Evolutionary conservation across 1,284 basidiomycete genomes (phyloP), one percentile per base, ranked within the genome.

Genomic region (Vanrija humicola): DNA sequence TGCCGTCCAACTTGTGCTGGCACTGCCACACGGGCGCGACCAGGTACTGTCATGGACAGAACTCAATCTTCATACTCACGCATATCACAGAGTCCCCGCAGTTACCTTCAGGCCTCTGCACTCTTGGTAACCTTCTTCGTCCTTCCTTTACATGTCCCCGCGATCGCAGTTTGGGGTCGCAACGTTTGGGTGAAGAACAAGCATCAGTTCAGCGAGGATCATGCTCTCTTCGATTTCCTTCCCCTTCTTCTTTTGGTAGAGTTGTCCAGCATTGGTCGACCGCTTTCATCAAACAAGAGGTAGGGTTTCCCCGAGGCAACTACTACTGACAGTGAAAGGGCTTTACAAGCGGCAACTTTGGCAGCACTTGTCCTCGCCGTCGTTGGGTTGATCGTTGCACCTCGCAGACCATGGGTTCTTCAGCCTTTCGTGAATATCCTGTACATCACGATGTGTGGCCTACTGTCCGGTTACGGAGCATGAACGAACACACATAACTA

Each of bases 161-260:
- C 88, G 6, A 79, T 98, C 18, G 84, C 85, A 0, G 91, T 96
- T 0, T 98, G 94, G 94, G 86, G 87, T 1, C 84, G 92, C 52
- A 95, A 92, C 50, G 72, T 70, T 8, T 68, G 64, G 64, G 46
- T 48, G 6, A 58, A 64, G 19, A 64, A 64, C 55, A 46, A 45
- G 0, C 59, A 66, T 42, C 45, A 63, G 5, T 62, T 64, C 28
- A 40, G 54, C 2, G 59, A 54, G 21, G 66, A 64, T 53, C 67
- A 62, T 60, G 65, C 64, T 14, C 44, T 60, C 3, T 43, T 65
- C 23, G 50, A 55, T 14, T 56, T 61, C 19, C 42, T 64, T 5
- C 64, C 66, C 26, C 50, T 58, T 9, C 38, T 66, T 7, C 26
- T 58, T 16, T 45, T 56, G 14, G 59, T 62, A 53, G 76, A 80